Percentiles rank a stretch among this genome's conserved stretches.
Evolutionary conservation across 345 rosid species (phyloP).

Genomic region (Populus euphratica): DNA sequence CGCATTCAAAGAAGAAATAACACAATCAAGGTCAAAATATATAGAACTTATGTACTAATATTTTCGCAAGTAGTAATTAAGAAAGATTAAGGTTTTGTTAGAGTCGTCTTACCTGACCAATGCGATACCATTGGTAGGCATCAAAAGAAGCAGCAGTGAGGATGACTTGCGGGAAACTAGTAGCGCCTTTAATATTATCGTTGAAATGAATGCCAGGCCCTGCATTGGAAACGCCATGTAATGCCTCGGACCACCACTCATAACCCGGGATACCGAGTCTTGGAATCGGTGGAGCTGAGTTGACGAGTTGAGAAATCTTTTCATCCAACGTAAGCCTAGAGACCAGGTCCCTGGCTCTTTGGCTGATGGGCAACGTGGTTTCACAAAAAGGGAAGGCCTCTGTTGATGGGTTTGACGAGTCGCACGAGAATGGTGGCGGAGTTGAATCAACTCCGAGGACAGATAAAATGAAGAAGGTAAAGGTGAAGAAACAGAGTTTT

Average conservation of each 20-base stretch:
- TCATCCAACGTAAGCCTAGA: conserved; percentile 69
- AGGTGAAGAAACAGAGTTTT: background rate
- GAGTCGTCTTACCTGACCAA: conserved; percentile 51
- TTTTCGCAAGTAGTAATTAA: background rate
- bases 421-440: conserved; percentile 22
- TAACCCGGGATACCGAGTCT: conserved; percentile 73
- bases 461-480: background rate
- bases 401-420: conserved; percentile 19
- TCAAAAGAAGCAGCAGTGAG: conserved; percentile 79
- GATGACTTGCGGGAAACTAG: conserved; percentile 91
- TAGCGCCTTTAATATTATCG: conserved; percentile 55
- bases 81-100: background rate
- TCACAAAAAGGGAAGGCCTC: conserved; percentile 42
- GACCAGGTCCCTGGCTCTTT: conserved; percentile 66
- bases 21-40: background rate
- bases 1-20: background rate
- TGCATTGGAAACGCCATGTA: conserved; percentile 64
- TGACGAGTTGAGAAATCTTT: conserved; percentile 74
- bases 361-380: conserved; percentile 46
- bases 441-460: conserved; percentile 10
- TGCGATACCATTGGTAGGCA: conserved; percentile 68
- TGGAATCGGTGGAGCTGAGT: conserved; percentile 61
- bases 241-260: conserved; percentile 95
- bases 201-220: conserved; percentile 71
- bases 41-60: background rate